Percentiles rank a stretch among this genome's conserved stretches.
These are phyloP conservation scores for Aeschynomene evenia DNA, from an alignment of 306 rosid genomes.

Conservation along the genomic window DNA sequence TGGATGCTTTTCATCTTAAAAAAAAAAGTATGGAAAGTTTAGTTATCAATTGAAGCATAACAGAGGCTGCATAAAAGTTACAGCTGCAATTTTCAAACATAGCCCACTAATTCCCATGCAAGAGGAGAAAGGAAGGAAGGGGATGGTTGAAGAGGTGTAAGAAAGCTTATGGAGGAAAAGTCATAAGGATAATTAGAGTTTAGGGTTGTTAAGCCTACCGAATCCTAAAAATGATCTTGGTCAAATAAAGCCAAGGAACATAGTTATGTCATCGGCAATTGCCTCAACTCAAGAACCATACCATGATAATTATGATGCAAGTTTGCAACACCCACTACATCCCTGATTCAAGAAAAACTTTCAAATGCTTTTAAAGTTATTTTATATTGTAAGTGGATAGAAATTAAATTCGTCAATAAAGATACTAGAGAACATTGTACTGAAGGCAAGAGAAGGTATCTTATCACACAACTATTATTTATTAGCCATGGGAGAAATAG, in stretches of 20 bases:
- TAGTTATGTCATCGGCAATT: no score
- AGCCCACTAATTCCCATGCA: neutral
- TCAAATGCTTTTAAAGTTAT: neutral
- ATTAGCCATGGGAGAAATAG: neutral
- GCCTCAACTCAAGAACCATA: no score
- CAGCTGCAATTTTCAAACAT: neutral
- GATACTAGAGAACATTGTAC: neutral
- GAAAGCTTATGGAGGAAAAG: neutral
- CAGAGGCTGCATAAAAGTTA: neutral
- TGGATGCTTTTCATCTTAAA: constrained; percentile 72
- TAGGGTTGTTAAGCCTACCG: no score
- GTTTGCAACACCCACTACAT: neutral
- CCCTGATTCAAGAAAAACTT: neutral
- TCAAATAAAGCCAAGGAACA: no score
- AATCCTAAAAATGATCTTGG: no score
- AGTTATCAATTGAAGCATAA: constrained; percentile 14
- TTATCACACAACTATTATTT: neutral
- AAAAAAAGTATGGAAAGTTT: constrained; percentile 27
- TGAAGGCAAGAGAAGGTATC: neutral
- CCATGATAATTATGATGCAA: no score
- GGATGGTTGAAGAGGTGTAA: neutral
- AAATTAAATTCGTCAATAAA: neutral
- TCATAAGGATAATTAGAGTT: neutral
- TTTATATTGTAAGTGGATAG: no score
- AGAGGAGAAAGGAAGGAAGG: constrained; percentile 1